Evolutionary conservation across 2,329 filamentous ascomycete species (phyloP), one percentile per base, ranked within the genome.

Genomic region (Fusarium xylarioides): DNA sequence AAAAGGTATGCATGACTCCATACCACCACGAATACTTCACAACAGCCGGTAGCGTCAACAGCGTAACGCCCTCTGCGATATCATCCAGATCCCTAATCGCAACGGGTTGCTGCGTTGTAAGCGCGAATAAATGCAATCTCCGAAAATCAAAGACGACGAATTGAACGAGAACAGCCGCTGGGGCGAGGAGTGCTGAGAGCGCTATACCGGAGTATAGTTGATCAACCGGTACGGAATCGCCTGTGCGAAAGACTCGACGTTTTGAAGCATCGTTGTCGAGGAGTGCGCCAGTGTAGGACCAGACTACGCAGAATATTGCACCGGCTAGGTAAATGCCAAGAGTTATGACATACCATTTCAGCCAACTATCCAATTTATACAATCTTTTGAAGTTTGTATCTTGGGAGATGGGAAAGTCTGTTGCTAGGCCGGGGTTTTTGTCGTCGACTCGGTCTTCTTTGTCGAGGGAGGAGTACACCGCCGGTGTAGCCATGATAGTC

Each of bases 1-100:
- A 21, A 21, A 56, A 42, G 15, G 60, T 47, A 4, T 75, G 73
- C 73, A 75, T 75, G 35, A 75, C 43, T 4, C 73, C 73, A 50
- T 75, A 75, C 73, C 73, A 75, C 73, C 73, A 75, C 10, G 73
- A 75, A 5, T 75, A 75, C 23, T 63, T 69, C 18, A 58, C 60
- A 7, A 75, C 73, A 3, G 70, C 68, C 12, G 38, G 34, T 16
- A 75, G 26, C 1, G 73, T 75, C 34, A 42, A 57, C 21, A 75
- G 21, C 4, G 70, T 75, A 14, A 75, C 56, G 4, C 71, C 71
- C 19, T 75, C 73, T 1, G 73, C 68, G 12, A 75, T 74, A 19
- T 75, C 63, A 23, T 75, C 70, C 2, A 75, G 35, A 7, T 75
- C 73, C 2, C 65, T 60, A 16, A 75, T 49, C 1, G 64, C 66